These are phyloP conservation scores for Cryptosporidium sp. DNA, from an alignment of 169 alveolate species.

Conservation along the genomic window DNA sequence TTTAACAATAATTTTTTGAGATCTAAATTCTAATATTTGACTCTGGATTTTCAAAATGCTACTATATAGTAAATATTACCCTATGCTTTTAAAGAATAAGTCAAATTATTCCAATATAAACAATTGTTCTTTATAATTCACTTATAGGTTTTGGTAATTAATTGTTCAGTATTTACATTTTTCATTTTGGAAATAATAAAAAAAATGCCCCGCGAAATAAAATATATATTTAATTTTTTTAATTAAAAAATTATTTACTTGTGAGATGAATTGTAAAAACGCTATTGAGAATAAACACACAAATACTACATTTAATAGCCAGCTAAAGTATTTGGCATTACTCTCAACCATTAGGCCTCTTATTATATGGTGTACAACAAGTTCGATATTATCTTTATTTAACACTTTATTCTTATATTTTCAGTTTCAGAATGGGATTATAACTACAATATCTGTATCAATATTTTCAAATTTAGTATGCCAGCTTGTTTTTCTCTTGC, in stretches of 20 bases:
- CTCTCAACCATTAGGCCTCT: conserved; percentile 56
- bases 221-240: neutral
- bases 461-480: conserved; percentile 8
- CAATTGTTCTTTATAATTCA: too few relatives aligned
- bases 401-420: neutral
- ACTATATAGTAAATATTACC: neutral
- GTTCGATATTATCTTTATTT: conserved; percentile 17
- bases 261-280: neutral
- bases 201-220: neutral
- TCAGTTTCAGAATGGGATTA: neutral
- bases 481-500: conserved; percentile 1
- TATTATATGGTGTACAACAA: conserved; percentile 21
- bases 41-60: neutral
- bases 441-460: neutral
- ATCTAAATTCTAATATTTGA: neutral
- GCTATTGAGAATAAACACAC: conserved; percentile 1
- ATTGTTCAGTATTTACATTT: neutral
- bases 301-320: neutral
- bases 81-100: neutral
- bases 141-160: neutral
- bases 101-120: too few relatives aligned
- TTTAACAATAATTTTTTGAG: neutral
- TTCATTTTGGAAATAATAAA: too few relatives aligned
- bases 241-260: neutral
- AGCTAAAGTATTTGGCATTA: conserved; percentile 5